Evolutionary conservation across 441 rosid genomes (phyloP).

Genomic region (Eutrema salsugineum): DNA sequence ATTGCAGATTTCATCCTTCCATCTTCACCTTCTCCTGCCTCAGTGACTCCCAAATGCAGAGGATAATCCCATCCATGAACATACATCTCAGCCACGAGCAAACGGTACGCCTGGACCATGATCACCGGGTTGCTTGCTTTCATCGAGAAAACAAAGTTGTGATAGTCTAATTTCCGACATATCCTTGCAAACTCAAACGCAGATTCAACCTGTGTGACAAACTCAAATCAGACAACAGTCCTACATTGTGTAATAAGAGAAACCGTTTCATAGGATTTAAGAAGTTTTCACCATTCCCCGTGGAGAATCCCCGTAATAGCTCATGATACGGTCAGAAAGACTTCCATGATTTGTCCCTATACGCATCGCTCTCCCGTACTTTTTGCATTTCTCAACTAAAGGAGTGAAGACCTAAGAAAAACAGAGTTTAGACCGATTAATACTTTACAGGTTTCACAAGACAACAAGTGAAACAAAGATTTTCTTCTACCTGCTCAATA

Average conservation of each 20-base stretch:
- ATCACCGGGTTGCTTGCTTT: conserved; percentile 98
- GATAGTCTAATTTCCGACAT: conserved; percentile 89
- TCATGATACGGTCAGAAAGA: conserved; percentile 98
- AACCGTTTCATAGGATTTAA: conserved; percentile 8
- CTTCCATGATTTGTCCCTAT: conserved; percentile 99
- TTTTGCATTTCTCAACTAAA: conserved; percentile 95
- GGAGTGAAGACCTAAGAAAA: conserved; percentile 76
- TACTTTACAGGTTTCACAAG: not conserved
- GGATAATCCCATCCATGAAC: conserved; percentile 98
- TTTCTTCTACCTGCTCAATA: conserved; percentile 68
- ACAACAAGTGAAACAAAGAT: not conserved
- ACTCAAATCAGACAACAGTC: conserved; percentile 21
- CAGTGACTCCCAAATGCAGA: conserved; percentile 94
- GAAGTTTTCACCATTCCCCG: conserved; percentile 80
- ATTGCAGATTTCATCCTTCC: conserved; percentile 99
- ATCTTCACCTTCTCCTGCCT: conserved; percentile 99
- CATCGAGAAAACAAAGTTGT: conserved; percentile 96
- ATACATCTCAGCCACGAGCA: conserved; percentile 95
- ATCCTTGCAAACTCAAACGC: conserved; percentile 97
- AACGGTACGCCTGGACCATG: conserved; percentile 98
- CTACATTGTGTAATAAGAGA: not conserved
- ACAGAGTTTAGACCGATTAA: not conserved
- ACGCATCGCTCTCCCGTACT: conserved; percentile 96
- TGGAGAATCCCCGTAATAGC: conserved; percentile 96
- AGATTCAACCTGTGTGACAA: conserved; percentile 79